Evolutionary conservation across 768 basidiomycete genomes (phyloP).

Genomic region (Naganishia vaughanmartiniae): DNA sequence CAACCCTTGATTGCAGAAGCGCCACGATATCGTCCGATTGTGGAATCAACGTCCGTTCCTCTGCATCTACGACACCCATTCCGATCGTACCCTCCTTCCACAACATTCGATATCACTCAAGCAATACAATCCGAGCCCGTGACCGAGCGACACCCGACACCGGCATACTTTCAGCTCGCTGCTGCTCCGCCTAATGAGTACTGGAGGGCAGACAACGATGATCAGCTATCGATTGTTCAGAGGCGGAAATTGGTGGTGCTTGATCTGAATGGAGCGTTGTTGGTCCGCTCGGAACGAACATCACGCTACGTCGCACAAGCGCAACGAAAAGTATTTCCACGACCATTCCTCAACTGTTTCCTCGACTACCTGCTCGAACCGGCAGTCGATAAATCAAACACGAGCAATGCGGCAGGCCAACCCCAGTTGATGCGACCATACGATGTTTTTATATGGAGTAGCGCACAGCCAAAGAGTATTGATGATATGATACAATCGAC

Average conservation of each 20-base stretch:
- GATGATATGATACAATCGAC: constrained; percentile 42
- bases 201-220: constrained; percentile 1
- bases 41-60: constrained; percentile 23
- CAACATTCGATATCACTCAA: constrained; percentile 18
- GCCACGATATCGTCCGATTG: constrained; percentile 3
- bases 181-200: constrained; percentile 12
- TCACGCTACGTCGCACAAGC: neutral
- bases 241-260: constrained; percentile 44
- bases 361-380: constrained; percentile 37
- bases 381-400: neutral
- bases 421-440: constrained; percentile 35
- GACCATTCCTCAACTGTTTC: constrained; percentile 44
- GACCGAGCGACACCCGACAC: constrained; percentile 16
- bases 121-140: neutral
- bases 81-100: constrained; percentile 16
- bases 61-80: constrained; percentile 28
- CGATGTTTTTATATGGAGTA: constrained; percentile 50
- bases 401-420: neutral
- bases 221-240: neutral
- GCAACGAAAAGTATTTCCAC: constrained; percentile 20
- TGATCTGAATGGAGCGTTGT: constrained; percentile 48
- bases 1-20: neutral
- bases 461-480: constrained; percentile 49
- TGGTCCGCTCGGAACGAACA: constrained; percentile 29
- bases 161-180: constrained; percentile 25